phyloP scores from a whole-genome alignment of 2,329 filamentous ascomycete species.

The Botrytis fragariae region DNA sequence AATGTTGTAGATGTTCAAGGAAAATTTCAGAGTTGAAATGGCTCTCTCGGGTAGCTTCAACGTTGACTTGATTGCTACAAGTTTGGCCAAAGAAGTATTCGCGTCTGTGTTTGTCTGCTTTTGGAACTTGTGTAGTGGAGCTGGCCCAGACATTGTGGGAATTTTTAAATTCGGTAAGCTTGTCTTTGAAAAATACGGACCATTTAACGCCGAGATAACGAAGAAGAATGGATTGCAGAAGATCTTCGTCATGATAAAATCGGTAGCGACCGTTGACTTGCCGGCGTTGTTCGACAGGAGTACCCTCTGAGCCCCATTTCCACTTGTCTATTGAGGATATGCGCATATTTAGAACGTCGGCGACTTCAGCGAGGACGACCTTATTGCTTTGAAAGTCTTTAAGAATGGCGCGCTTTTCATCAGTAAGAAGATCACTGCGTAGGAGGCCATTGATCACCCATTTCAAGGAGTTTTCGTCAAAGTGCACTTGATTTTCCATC shows the following conservation, averaged over 20 bases:
- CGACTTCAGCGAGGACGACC: slow-evolving; percentile 51
- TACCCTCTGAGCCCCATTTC: slow-evolving; percentile 47
- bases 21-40: slow-evolving; percentile 53
- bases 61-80: slow-evolving; percentile 27
- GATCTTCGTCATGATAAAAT: slow-evolving; percentile 58
- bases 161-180: slow-evolving; percentile 35
- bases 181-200: slow-evolving; percentile 45
- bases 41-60: slow-evolving; percentile 38
- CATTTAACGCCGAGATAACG: slow-evolving; percentile 53
- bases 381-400: slow-evolving; percentile 50
- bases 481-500: slow-evolving; percentile 33
- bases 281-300: slow-evolving; percentile 50
- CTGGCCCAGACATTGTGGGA: slow-evolving; percentile 25
- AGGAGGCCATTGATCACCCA: slow-evolving; percentile 49
- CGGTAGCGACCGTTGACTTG: slow-evolving; percentile 58
- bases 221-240: slow-evolving; percentile 52
- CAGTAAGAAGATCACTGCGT: slow-evolving; percentile 49
- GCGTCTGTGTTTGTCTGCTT: slow-evolving; percentile 38
- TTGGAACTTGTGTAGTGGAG: slow-evolving; percentile 34
- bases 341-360: slow-evolving; percentile 57
- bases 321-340: slow-evolving; percentile 50
- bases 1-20: slow-evolving; percentile 52
- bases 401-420: slow-evolving; percentile 49
- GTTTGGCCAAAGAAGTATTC: slow-evolving; percentile 44
- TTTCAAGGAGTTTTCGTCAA: slow-evolving; percentile 43